phyloP scores from a whole-genome alignment of 768 basidiomycete genomes.

The Kwoniella shandongensis region DNA sequence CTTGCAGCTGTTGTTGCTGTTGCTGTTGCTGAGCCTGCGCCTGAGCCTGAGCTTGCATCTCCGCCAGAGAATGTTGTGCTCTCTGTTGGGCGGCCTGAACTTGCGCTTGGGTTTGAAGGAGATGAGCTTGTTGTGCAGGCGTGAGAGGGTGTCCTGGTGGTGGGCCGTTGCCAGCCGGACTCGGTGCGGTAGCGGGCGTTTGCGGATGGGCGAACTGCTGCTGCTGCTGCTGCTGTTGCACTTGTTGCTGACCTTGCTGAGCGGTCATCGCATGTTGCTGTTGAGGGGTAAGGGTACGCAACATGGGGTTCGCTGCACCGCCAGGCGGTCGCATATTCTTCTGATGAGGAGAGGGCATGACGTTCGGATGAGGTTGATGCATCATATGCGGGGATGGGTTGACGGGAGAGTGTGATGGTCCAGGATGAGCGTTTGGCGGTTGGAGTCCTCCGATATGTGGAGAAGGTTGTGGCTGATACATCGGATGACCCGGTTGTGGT shows the following conservation, averaged over 20 bases:
- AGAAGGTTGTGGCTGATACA: conserved; percentile 27
- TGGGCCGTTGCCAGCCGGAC: conserved; percentile 16
- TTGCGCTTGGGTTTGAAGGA: conserved; percentile 30
- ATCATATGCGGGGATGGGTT: conserved; percentile 41
- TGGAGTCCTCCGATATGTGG: conserved; percentile 24
- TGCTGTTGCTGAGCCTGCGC: conserved; percentile 23
- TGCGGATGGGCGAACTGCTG: conserved; percentile 12
- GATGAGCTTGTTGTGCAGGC: conserved; percentile 21
- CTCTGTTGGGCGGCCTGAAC: conserved; percentile 29
- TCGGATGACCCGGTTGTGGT: conserved; percentile 31
- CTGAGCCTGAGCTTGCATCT: conserved; percentile 18
- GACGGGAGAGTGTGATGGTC: conserved; percentile 40
- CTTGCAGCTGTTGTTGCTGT: conserved; percentile 27
- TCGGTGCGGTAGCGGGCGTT: conserved; percentile 8
- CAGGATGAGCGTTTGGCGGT: conserved; percentile 33
- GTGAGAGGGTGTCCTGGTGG: conserved; percentile 15
- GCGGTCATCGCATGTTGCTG: conserved; percentile 22
- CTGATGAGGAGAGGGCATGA: conserved; percentile 44
- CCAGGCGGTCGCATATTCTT: conserved; percentile 37
- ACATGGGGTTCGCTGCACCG: conserved; percentile 23
- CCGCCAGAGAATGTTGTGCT: conserved; percentile 17
- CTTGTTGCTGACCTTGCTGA: conserved; percentile 15
- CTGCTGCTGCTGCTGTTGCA: background rate
- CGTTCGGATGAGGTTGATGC: conserved; percentile 36
- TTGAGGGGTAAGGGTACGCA: conserved; percentile 38